Base-by-base conservation (phyloP, 352 stramenopile genomes). In the Phytophthora ramorum region DNA sequence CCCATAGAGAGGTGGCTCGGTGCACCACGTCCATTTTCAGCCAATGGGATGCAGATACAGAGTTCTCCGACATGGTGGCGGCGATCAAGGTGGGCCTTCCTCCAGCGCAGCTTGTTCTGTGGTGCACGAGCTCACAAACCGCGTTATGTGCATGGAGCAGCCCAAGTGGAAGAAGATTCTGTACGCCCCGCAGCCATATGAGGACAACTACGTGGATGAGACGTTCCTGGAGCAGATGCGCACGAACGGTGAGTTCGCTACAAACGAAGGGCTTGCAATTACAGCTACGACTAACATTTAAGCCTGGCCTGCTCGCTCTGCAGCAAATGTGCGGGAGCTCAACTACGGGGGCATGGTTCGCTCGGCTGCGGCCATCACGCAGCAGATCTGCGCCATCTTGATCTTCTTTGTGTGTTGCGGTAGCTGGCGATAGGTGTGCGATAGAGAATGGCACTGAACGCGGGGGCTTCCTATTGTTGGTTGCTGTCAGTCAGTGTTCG, bases 221-320 rank as follows among this genome's bases (percentile, higher is more conserved):
- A 91, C 83, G 24, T 98, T 98, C 71, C 78, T 98, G 26, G 83
- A 94, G 69, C 89, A 97, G 67, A 87, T 97, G 63, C 88, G 87
- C 52, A 97, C 90, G 13, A 97, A 97, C 62, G 79, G 91, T 96
- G 65, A 51, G 73, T 22, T 41, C 7, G 13, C 38, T 7, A 22
- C 13, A 7, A 26, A 7, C 24, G 7, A n/a, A 22, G 38, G 8
- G 4, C 7, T 48, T 61, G 17, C 22, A n/a, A 34, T 57, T 32
- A 56, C 3, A 17, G 38, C 38, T 7, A 20, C 13, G 12, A 32
- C 16, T 43, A 10, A 7, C 20, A 5, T 14, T 49, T 54, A 13
- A 13, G n/a, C 24, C 45, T 34, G 54, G 2, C 6, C 13, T 44
- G 54, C 1, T 35, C 46, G 14, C 17, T 50, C 1, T 38, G 30